phyloP scores from a whole-genome alignment of 441 rosid genomes.

The Kokia cookei region DNA sequence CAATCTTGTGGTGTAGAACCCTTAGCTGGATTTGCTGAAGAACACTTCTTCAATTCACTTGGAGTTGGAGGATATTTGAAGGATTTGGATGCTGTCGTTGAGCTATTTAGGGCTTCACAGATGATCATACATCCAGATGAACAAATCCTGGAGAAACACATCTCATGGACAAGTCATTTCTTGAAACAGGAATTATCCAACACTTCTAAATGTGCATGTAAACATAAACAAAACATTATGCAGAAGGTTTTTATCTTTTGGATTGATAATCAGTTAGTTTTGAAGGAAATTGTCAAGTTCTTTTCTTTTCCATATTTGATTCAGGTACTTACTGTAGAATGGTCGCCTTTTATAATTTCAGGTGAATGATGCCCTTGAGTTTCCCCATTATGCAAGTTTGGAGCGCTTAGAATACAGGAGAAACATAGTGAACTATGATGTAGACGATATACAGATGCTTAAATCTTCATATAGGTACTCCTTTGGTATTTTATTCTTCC shows the following conservation, averaged over 20 bases:
- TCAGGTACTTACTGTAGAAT: background rate
- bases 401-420: conserved; percentile 53
- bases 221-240: conserved; percentile 17
- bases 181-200: conserved; percentile 15
- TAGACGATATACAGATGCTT: conserved; percentile 34
- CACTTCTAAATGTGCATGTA: conserved; percentile 23
- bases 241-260: conserved; percentile 31
- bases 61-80: conserved; percentile 52
- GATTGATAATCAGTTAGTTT: background rate
- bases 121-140: conserved; percentile 45
- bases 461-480: conserved; percentile 62
- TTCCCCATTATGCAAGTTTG: conserved; percentile 45
- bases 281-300: background rate
- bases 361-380: conserved; percentile 56
- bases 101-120: conserved; percentile 64
- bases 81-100: conserved; percentile 46
- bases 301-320: background rate
- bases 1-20: conserved; percentile 34
- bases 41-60: conserved; percentile 45
- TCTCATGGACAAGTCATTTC: conserved; percentile 39
- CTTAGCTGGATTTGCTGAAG: conserved; percentile 40
- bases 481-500: background rate
- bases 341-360: conserved; percentile 16
- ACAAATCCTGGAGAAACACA: conserved; percentile 34
- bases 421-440: conserved; percentile 37